phyloP scores from a whole-genome alignment of 2,329 filamentous ascomycete genomes.

The Botryotinia narcissicola region DNA sequence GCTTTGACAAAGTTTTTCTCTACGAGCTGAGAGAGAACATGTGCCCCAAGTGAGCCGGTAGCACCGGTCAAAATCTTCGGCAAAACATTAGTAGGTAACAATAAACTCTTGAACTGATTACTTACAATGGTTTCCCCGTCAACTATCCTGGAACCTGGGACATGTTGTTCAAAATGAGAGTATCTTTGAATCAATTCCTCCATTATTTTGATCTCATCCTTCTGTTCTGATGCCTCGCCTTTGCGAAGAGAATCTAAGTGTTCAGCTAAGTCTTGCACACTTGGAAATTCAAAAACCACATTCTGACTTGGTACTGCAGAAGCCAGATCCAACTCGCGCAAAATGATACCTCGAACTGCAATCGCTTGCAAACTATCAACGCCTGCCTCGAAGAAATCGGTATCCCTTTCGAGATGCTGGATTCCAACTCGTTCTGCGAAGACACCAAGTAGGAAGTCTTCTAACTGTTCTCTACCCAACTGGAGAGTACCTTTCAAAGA shows the following conservation, averaged over 20 bases:
- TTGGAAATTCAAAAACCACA: constrained; percentile 57
- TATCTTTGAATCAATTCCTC: constrained; percentile 45
- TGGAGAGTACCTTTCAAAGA: background rate
- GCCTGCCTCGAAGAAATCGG: constrained; percentile 58
- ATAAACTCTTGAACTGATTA: background rate
- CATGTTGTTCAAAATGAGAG: constrained; percentile 39
- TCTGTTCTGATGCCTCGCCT: constrained; percentile 37
- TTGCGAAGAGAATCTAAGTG: constrained; percentile 46
- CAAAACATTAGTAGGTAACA: background rate
- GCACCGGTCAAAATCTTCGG: constrained; percentile 56
- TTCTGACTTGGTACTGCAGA: constrained; percentile 51
- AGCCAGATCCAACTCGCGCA: constrained; percentile 50
- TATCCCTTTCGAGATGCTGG: constrained; percentile 37
- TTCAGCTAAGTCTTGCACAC: constrained; percentile 46
- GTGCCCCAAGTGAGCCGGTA: constrained; percentile 63
- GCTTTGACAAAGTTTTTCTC: constrained; percentile 14
- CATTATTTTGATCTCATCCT: constrained; percentile 44
- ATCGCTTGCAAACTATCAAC: constrained; percentile 60
- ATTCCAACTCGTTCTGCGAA: constrained; percentile 21
- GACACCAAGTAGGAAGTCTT: constrained; percentile 18
- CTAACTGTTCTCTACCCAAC: constrained; percentile 13
- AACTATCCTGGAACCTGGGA: constrained; percentile 23
- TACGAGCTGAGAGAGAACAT: constrained; percentile 57
- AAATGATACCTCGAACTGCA: constrained; percentile 50
- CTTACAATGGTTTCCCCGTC: constrained; percentile 25